Percentiles rank a stretch among this genome's conserved stretches.
phyloP scores from a whole-genome alignment of 1,139 yeast species.

The Chernovozyma aurita region DNA sequence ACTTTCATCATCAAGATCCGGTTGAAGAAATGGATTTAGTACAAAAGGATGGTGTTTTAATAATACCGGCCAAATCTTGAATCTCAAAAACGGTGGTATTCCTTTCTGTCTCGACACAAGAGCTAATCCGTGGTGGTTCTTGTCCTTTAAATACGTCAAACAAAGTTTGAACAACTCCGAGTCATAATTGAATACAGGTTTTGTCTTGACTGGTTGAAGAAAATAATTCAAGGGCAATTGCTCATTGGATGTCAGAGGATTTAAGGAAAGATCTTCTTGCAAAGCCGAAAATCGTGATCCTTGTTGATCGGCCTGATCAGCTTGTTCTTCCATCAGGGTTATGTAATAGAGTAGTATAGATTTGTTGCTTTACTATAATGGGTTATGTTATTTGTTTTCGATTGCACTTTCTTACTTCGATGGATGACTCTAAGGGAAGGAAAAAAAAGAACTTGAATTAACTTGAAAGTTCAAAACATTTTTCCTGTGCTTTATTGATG shows the following conservation, averaged over 20 bases:
- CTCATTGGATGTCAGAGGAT: slow-evolving; percentile 2
- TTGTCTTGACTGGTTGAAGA: slow-evolving; percentile 9
- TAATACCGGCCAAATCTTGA: slow-evolving; percentile 79
- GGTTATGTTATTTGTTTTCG: no score
- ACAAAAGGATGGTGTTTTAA: slow-evolving; percentile 84
- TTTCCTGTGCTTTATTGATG: no score
- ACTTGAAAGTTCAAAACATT: no score
- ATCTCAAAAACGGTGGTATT: slow-evolving; percentile 76
- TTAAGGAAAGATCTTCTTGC: background rate
- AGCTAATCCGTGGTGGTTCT: slow-evolving; percentile 68
- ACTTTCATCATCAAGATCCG: slow-evolving; percentile 33
- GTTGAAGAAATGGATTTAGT: slow-evolving; percentile 62
- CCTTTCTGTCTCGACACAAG: slow-evolving; percentile 80
- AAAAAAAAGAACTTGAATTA: no score
- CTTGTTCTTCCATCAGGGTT: slow-evolving; percentile 3
- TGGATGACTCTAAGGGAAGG: no score
- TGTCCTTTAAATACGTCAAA: slow-evolving; percentile 40
- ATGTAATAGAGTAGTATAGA: background rate
- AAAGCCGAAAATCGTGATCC: background rate
- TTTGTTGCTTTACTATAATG: no score
- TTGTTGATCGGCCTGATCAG: background rate
- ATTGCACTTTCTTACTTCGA: no score
- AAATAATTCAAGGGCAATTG: slow-evolving; percentile 4
- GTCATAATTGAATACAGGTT: slow-evolving; percentile 40
- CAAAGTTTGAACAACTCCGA: slow-evolving; percentile 35